phyloP scores from a whole-genome alignment of 352 stramenopile genomes.

The Pythium utonaiense region DNA sequence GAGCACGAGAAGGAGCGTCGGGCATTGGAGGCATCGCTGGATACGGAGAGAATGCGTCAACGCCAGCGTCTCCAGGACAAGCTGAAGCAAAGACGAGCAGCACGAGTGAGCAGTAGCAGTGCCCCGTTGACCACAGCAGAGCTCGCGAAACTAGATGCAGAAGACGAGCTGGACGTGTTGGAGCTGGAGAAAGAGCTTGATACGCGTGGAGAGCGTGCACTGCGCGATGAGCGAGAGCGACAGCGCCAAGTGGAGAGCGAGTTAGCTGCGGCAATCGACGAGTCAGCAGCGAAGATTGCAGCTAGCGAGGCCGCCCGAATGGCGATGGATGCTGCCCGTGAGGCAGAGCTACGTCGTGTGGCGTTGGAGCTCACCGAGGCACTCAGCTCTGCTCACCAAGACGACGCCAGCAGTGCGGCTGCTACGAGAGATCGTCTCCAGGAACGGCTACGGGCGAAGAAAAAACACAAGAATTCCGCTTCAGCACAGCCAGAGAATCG shows the following conservation, averaged over 20 bases:
- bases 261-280: not conserved
- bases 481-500: conserved; percentile 26
- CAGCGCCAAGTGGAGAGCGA: conserved; percentile 10
- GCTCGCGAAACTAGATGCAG: conserved; percentile 4
- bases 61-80: conserved; percentile 45
- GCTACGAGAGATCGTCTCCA: not conserved
- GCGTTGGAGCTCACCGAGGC: conserved; percentile 26
- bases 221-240: conserved; percentile 5
- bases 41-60: conserved; percentile 31
- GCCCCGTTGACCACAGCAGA: not conserved
- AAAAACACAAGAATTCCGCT: not conserved
- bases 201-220: not conserved
- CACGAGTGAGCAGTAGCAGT: not conserved
- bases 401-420: not conserved
- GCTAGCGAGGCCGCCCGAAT: conserved; percentile 24
- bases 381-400: not conserved
- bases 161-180: conserved; percentile 21
- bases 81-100: conserved; percentile 27
- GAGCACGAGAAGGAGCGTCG: conserved; percentile 43
- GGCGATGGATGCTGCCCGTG: conserved; percentile 29
- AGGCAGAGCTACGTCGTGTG: conserved; percentile 28
- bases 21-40: conserved; percentile 27
- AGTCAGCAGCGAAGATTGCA: conserved; percentile 24
- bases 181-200: conserved; percentile 19
- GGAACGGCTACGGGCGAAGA: conserved; percentile 7